Percentiles rank a stretch among this genome's conserved stretches.
These are phyloP conservation scores for Pyrenophora seminiperda DNA, from an alignment of 2,329 filamentous ascomycete genomes.

Conservation along the genomic window DNA sequence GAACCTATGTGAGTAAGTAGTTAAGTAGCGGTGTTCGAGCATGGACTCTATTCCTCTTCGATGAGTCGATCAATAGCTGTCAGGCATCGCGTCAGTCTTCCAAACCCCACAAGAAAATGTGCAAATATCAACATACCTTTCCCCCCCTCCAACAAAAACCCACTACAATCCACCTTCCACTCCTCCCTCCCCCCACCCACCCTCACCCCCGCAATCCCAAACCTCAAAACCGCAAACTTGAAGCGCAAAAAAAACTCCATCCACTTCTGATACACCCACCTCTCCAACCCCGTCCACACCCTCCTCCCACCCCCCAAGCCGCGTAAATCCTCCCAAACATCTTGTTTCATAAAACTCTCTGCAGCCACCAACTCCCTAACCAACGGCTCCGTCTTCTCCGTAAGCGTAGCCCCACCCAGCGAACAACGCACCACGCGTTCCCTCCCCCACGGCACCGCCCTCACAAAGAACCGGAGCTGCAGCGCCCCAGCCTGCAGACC, in stretches of 20 bases:
- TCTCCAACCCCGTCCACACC: constrained; percentile 36
- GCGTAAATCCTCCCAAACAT: constrained; percentile 34
- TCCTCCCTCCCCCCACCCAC: constrained; percentile 39
- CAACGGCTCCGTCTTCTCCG: constrained; percentile 42
- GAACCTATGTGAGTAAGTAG: too few species aligned
- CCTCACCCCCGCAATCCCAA: constrained; percentile 39
- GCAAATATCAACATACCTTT: constrained; percentile 33
- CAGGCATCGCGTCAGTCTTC: constrained; percentile 11
- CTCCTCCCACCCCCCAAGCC: constrained; percentile 29
- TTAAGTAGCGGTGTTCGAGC: too few species aligned
- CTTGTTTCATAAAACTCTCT: constrained; percentile 34
- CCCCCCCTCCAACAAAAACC: constrained; percentile 41
- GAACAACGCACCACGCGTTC: constrained; percentile 40
- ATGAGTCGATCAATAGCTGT: constrained; percentile 45
- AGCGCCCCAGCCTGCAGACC: constrained; percentile 34
- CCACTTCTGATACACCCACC: constrained; percentile 45
- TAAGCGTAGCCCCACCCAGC: constrained; percentile 36
- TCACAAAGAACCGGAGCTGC: constrained; percentile 39
- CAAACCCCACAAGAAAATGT: too few species aligned
- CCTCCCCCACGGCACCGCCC: constrained; percentile 30
- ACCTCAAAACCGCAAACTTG: constrained; percentile 43
- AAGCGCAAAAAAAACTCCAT: constrained; percentile 44
- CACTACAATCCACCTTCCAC: constrained; percentile 47
- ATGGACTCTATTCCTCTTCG: constrained; percentile 35
- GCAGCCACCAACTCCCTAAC: constrained; percentile 39